phyloP scores from a whole-genome alignment of 768 basidiomycete genomes.

The Lentinula sp. region DNA sequence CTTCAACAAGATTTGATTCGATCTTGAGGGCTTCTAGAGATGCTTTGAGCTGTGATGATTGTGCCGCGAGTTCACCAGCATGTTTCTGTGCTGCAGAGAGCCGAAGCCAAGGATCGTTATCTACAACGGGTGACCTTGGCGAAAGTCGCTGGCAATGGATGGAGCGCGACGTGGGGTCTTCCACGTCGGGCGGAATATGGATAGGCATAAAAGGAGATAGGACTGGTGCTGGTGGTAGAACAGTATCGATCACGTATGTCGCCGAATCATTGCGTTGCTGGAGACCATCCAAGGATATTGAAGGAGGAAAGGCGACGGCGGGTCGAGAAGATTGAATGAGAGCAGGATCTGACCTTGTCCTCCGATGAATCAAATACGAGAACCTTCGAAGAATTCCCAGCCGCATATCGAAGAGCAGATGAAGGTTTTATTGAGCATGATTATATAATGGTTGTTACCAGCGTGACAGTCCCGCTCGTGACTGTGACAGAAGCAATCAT shows the following conservation, averaged over 20 bases:
- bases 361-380: constrained; percentile 4
- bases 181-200: not conserved
- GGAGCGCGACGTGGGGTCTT: not conserved
- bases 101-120: not conserved
- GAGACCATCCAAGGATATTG: not conserved
- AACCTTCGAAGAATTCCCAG: constrained; percentile 1
- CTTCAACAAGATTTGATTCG: not conserved
- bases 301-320: not conserved
- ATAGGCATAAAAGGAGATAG: not conserved
- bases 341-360: constrained; percentile 5
- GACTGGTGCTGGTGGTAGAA: constrained; percentile 1
- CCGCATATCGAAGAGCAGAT: not conserved
- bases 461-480: not conserved
- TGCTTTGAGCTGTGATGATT: not conserved
- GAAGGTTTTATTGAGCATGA: too few species aligned
- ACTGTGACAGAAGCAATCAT: not conserved
- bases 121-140: not conserved
- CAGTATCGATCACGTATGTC: not conserved
- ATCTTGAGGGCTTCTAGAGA: not conserved
- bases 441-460: not conserved
- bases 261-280: not conserved
- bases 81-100: constrained; percentile 1
- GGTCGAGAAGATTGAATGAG: not conserved
- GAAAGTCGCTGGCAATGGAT: not conserved
- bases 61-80: not conserved